Base-by-base conservation (phyloP, 257 asterid genomes). In the Jasminum sambac region DNA sequence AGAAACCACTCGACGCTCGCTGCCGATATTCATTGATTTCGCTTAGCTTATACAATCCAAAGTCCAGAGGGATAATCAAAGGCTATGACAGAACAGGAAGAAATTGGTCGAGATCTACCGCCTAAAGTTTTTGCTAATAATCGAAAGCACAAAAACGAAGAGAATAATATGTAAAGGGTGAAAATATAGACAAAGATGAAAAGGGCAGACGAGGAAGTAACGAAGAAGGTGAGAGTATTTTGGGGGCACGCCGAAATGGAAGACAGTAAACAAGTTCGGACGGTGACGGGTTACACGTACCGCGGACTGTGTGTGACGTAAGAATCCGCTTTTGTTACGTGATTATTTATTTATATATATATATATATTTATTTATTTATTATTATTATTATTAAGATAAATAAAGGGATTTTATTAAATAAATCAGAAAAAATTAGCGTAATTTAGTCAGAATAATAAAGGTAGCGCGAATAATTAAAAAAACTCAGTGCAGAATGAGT, bases 241-340 rank as follows among this genome's bases (percentile, higher is more conserved):
- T 25, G 68, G 43, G 42, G 72, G 78, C 91, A 90, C 96, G 96
- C 90, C 90, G 74, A 87, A 81, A 67, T 88, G 92, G 97, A 85
- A 85, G 58, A 77, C 83, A 82, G 83, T 83, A 66, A 74, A 44
- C 78, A 55, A 55, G 36, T 55, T 21, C 36, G 9, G 62, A 55
- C 36, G 62, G 62, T 55, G 34, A 55, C 62, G 10, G 34, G 62
- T 55, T 21, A 21, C 14, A 3, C 61, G 6, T 0, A 21, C 14
- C 26, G 10, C 6, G 60, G 60, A 50, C 60, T 17, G 58, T 14
- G 52, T 48, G 59, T 50, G 59, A 17, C 60, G 60, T 19, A 52
- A 52, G 26, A 52, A 21, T 19, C 7, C 3, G 13, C 6, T n/a
- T 50, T 17, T 5, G 6, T 16, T 0, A n/a, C 58, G 58, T n/a